Evolutionary conservation across 805 yeast species (phyloP), one percentile per base, ranked within the genome.

Genomic region (Brettanomyces anomalus): DNA sequence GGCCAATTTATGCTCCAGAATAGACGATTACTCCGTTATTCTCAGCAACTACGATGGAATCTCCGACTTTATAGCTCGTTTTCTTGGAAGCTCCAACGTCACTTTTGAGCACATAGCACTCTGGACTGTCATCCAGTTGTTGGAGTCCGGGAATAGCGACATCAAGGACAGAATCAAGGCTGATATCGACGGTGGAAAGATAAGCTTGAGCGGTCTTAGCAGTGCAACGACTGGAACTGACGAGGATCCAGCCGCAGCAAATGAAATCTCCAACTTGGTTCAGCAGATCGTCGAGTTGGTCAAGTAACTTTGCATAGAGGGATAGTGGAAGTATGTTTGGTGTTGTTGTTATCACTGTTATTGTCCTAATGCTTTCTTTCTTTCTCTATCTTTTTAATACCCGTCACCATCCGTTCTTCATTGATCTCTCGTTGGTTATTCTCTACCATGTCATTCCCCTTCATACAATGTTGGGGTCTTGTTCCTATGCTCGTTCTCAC

Each of bases 61-160:
- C 46, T 74, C 77, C 47, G 93, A 88, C 21, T 93, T 93, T 58
- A 71, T 93, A 49, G 70, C 78, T 31, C 70, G 89, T 54, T 93
- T 90, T 60, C 70, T 93, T 56, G 79, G 78, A 48, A 77, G 87
- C 55, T 82, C 82, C 34, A 93, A 89, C 60, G 83, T 95, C 13
- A 93, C 97, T 0, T 93, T 93, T 64, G 97, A 93, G 65, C 98
- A 93, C 61, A 93, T 93, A 65, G 96, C 97, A 1, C 75, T 89
- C 47, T 93, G 98, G 98, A 90, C 96, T 36, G 82, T 89, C 51
- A 71, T 90, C 52, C 98, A 93, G 65, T 72, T 93, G 49, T 74
- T 93, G 50, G 98, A 93, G 64, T 80, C 95, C 47, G 85, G 83
- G 53, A 85, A 88, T 57, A 61, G 63, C 42, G 79, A 79, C 57